Base-by-base conservation (phyloP, 2,329 filamentous ascomycete species). In the Exophiala lecanii-corni region DNA sequence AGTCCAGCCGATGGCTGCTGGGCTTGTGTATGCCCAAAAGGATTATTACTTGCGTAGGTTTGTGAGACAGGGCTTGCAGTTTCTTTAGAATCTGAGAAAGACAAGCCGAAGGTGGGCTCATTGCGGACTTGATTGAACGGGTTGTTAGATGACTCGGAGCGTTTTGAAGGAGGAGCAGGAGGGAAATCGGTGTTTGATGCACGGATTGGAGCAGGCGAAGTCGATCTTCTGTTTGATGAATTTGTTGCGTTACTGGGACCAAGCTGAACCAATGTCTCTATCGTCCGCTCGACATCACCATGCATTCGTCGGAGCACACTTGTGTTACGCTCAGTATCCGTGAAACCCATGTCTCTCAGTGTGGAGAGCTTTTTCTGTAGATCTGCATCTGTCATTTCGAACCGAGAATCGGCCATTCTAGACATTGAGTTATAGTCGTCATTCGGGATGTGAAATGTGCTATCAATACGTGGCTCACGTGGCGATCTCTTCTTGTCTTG, bases 291-390 rank as follows among this genome's bases (percentile, higher is more conserved):
- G 45, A 98, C 61, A 59, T 92, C 89, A 3, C 91, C 89, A 58
- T 84, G 82, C 20, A 94, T 75, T 2, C 85, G 84, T 60, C 89
- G 89, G 13, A 98, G 69, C 18, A 96, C 81, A 39, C 84, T 80
- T 3, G 79, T 74, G 59, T 96, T 97, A 46, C 85, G 79, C 55
- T 84, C 86, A 31, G 84, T 81, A 60, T 98, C 89, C 3, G 70
- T 72, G 57, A 98, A 98, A 0, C 92, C 92, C 89, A 97, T 94
- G 43, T 96, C 89, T 42, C 81, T 78, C 44, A 98, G 68, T 39
- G 79, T 81, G 2, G 73, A 72, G 61, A 97, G 66, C 62, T 97
- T 97, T 37, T 76, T 73, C 32, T 94, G 82, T 74, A 45, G 81
- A 80, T 53, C 84, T 9, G 42, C 26, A 9, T 56, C 52, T 10